Base-by-base conservation (phyloP, 169 alveolate genomes). In the Cryptosporidium parvum region DNA sequence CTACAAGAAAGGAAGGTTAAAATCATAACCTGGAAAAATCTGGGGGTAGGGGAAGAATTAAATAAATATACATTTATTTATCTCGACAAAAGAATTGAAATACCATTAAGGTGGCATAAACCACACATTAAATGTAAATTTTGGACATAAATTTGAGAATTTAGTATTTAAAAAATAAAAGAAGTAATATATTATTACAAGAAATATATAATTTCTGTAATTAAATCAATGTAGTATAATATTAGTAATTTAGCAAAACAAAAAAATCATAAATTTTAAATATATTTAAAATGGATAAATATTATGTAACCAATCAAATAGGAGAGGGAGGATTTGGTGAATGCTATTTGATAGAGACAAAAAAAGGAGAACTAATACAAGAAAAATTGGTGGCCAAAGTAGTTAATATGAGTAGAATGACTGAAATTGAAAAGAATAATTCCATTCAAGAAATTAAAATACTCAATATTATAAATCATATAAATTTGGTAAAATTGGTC, bases 291-390 rank as follows among this genome's bases (percentile, higher is more conserved):
- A 80, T 80, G 89, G 75, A 80, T 23, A 80, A 48, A 14, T 80
- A 80, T 62, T 62, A 62, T 9, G 39, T 80, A 59, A 61, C 62
- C 3, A 65, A 37, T 45, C 52, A 62, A 44, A 59, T 80, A 62
- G 89, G 89, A 21, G 80, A 80, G 31, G 89, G 89, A 26, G 89
- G 89, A 39, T 62, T 42, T 80, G 89, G 89, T 10, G 67, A 80
- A 6, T 80, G 89, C 67, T 80, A 65, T 35, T 80, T 80, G 37
- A 65, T 65, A 29, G 75, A 80, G 59, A 37, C 75, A 26, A 80
- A 62, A 26, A 80, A 80, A n/a, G 58, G 59, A 5, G 75, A 42
- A 16, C 35, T 42, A 18, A 62, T 39, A 29, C 58, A 73, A 21
- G 39, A 53, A 37, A 26, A 35, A 33, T n/a, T 80, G 18, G 89